Base-by-base conservation (phyloP, 768 basidiomycete genomes). In the Candolleomyces aberdarensis region DNA sequence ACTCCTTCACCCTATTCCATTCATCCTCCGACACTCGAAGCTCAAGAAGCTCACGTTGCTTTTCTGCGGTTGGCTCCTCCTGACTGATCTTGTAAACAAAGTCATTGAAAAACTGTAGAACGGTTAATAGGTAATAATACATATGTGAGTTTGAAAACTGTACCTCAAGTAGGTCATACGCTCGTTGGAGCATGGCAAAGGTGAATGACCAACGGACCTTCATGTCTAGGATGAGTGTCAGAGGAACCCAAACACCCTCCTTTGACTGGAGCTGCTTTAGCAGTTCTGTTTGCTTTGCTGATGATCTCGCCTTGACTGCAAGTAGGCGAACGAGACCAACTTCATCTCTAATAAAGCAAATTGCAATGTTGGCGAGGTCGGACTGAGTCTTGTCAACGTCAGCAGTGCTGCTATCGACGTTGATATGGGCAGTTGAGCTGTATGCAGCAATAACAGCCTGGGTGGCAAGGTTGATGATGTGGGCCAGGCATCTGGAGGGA, bases 131-230 rank as follows among this genome's bases (percentile, higher is more conserved):
- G 20, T 11, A 52, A 57, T 22, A 26, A 48, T 41, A 53, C 19
- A 57, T 40, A 40, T 14, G 15, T n/a, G 17, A 11, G 26, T 31
- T 15, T 32, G 40, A 55, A 55, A 39, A 14, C 15, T 44, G 22
- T 8, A 65, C 65, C 57, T 58, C 47, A 48, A 58, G 43, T 22
- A 63, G 46, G 56, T 61, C 31, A 43, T 43, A 17, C 13, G 56
- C 67, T 0, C 67, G 57, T 40, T 66, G 32, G 5, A 74, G 60
- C 74, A 75, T 75, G 1, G 63, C 40, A 61, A 69, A 70, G n/a
- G 70, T 74, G n/a, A 72, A 75, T 3, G 66, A 70, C 74, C 74
- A 75, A 3, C 64, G 60, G 31, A 74, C 66, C 15, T 61, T 62
- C 72, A 74, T 74, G 39, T 74, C 69, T 19, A 73, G 59, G 14